Conservation (phyloP, 1,284 basidiomycete genomes). For the Malassezia brasiliensis region DNA sequence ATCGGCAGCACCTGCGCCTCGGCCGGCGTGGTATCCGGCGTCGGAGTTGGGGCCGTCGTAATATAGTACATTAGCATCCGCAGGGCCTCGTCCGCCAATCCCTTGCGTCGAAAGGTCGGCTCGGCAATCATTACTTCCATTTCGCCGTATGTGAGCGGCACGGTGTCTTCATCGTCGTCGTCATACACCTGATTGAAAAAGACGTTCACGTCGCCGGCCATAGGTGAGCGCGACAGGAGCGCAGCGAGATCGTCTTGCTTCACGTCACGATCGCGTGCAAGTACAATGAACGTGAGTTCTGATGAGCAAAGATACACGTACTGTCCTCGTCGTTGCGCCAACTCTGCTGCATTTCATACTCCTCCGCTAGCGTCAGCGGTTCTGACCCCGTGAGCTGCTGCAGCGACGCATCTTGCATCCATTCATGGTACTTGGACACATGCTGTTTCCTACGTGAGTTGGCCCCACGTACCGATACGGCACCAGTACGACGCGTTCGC, state of each 20-base stretch:
- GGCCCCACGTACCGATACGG: constrained; percentile 8
- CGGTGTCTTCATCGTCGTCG: constrained; percentile 9
- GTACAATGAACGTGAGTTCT: constrained; percentile 67
- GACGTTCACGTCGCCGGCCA: constrained; percentile 88
- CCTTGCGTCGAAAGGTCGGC: constrained; percentile 55
- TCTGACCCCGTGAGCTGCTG: constrained; percentile 76
- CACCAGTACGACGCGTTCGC: constrained; percentile 14
- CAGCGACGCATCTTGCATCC: constrained; percentile 74
- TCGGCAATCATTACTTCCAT: constrained; percentile 77
- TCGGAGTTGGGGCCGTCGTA: constrained; percentile 22
- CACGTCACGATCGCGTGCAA: constrained; percentile 8
- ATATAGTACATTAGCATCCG: constrained; percentile 42
- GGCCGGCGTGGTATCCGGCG: neutral
- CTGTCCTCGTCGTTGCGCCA: constrained; percentile 84
- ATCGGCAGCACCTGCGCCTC: constrained; percentile 16
- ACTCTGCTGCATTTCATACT: constrained; percentile 80
- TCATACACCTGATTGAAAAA: constrained; percentile 54
- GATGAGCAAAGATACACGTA: constrained; percentile 46
- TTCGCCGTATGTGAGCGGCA: constrained; percentile 54
- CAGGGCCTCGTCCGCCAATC: constrained; percentile 51
- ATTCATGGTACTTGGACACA: constrained; percentile 60
- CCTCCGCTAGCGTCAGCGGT: constrained; percentile 68
- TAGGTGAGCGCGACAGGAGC: constrained; percentile 52
- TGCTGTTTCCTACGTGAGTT: constrained; percentile 3
- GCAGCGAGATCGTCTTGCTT: constrained; percentile 11